Evolutionary conservation across 768 basidiomycete genomes (phyloP).

Genomic region (Suillus decipiens): DNA sequence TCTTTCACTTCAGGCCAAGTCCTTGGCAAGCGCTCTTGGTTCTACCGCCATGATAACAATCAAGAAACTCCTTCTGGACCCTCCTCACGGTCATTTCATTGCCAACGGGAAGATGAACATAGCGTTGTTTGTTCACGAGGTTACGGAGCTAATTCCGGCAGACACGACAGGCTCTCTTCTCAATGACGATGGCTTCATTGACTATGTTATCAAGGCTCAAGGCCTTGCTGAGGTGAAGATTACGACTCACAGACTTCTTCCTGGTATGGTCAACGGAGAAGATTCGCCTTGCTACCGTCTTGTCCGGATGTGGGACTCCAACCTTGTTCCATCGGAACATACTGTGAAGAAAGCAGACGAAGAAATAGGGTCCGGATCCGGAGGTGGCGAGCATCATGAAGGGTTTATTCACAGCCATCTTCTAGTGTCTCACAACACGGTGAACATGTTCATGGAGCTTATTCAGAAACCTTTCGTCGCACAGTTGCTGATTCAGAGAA

Average conservation of each 20-base stretch:
- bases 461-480: constrained; percentile 27
- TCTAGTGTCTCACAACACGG: background rate
- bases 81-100: constrained; percentile 31
- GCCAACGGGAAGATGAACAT: constrained; percentile 33
- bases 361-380: background rate
- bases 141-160: background rate
- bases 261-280: background rate
- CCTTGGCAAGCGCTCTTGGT: constrained; percentile 16
- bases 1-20: background rate
- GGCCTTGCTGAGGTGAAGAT: constrained; percentile 21
- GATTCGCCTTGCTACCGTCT: constrained; percentile 14
- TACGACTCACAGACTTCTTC: constrained; percentile 19
- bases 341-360: background rate
- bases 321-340: background rate
- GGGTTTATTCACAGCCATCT: background rate
- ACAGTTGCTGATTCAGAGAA: constrained; percentile 22
- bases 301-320: constrained; percentile 26
- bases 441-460: constrained; percentile 5
- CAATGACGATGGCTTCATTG: background rate
- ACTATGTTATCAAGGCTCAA: constrained; percentile 22
- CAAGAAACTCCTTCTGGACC: constrained; percentile 22
- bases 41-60: constrained; percentile 16
- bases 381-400: background rate
- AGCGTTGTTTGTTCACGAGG: constrained; percentile 15
- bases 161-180: background rate